Evolutionary conservation across 192 early-diverging fungal genomes (phyloP).

Genomic region (Haplosporangium gracile): DNA sequence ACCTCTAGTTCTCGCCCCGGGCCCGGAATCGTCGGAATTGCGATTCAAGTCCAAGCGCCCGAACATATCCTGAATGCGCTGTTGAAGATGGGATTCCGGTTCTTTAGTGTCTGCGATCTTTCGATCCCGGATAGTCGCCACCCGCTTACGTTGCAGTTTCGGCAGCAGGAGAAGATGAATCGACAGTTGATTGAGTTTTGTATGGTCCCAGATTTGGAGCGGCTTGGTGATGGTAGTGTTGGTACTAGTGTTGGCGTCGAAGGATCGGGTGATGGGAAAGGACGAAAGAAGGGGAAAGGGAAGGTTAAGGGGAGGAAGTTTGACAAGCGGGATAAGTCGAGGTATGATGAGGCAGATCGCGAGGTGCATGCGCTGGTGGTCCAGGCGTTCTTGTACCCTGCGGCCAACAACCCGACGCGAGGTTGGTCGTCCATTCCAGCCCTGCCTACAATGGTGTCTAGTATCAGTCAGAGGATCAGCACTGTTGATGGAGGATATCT

Average conservation of each 20-base stretch:
- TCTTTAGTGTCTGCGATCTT: slow-evolving; percentile 51
- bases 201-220: slow-evolving; percentile 35
- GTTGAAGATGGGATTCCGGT: slow-evolving; percentile 45
- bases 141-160: slow-evolving; percentile 40
- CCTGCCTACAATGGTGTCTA: neutral
- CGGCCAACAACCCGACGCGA: slow-evolving; percentile 15
- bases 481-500: neutral
- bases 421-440: slow-evolving; percentile 14
- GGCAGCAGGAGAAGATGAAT: slow-evolving; percentile 43
- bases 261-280: neutral
- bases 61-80: slow-evolving; percentile 27
- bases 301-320: neutral
- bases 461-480: neutral
- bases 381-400: slow-evolving; percentile 40
- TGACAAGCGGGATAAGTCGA: neutral
- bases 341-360: slow-evolving; percentile 7
- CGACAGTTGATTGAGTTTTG: slow-evolving; percentile 48
- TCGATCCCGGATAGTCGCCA: slow-evolving; percentile 43
- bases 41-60: slow-evolving; percentile 44
- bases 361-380: slow-evolving; percentile 22
- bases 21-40: slow-evolving; percentile 47
- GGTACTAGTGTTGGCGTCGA: neutral
- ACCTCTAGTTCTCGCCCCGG: slow-evolving; percentile 48
- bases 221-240: neutral
- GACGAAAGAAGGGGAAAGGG: neutral